These are phyloP conservation scores for Colletotrichum lupini DNA, from an alignment of 2,329 filamentous ascomycete species.

Conservation along the genomic window DNA sequence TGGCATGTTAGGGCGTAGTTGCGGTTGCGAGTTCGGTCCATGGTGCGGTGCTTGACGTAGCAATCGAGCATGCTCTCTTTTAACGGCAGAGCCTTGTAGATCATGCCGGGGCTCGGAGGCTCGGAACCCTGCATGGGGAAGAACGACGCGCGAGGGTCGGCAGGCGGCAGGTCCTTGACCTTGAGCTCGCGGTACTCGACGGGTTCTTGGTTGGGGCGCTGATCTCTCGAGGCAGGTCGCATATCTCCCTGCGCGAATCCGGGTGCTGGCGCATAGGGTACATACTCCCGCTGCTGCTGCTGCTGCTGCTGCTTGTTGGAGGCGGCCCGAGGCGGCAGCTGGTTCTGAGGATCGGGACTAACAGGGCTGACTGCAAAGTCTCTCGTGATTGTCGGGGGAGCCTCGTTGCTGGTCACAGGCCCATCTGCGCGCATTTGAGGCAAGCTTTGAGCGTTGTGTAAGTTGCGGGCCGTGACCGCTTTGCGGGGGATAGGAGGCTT, in stretches of 20 bases:
- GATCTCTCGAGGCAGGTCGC: constrained; percentile 22
- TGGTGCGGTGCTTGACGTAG: constrained; percentile 58
- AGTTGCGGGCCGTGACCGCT: constrained; percentile 39
- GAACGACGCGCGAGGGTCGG: constrained; percentile 49
- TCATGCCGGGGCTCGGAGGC: constrained; percentile 44
- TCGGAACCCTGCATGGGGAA: constrained; percentile 49
- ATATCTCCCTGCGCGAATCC: constrained; percentile 5
- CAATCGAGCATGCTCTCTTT: constrained; percentile 58
- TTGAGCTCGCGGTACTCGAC: constrained; percentile 54
- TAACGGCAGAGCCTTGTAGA: constrained; percentile 57
- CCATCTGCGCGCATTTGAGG: constrained; percentile 37
- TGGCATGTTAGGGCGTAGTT: constrained; percentile 65
- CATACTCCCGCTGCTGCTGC: constrained; percentile 18
- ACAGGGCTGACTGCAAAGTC: constrained; percentile 35
- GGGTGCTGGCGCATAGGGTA: constrained; percentile 4
- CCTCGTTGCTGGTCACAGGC: constrained; percentile 38
- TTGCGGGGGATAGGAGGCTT: constrained; percentile 41
- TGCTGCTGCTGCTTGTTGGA: constrained; percentile 39
- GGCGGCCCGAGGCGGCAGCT: constrained; percentile 47
- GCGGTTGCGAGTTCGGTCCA: constrained; percentile 60
- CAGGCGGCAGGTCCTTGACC: constrained; percentile 41
- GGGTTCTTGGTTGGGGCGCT: constrained; percentile 17
- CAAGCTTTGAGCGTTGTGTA: constrained; percentile 39
- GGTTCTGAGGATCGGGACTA: constrained; percentile 38
- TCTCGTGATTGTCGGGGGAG: constrained; percentile 38